Conservation (phyloP, 176 grass and related monocot genomes). For the Melocanna baccifera region DNA sequence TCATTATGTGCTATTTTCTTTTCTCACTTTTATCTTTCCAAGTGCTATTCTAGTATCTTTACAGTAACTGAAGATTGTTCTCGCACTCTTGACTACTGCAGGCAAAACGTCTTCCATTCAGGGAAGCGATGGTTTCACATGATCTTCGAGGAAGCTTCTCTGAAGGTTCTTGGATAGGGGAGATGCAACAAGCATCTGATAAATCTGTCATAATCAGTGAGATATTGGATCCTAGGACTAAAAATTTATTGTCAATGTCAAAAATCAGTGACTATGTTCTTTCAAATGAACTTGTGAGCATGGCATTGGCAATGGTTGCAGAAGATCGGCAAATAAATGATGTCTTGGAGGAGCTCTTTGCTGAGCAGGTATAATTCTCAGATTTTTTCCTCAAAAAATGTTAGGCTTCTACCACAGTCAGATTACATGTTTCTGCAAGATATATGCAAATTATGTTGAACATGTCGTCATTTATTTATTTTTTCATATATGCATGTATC, state of each 20-base stretch:
- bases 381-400: background rate
- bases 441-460: slow-evolving; percentile 11
- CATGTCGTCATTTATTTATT: background rate
- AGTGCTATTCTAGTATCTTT: background rate
- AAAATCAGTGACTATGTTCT: slow-evolving; percentile 80
- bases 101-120: slow-evolving; percentile 67
- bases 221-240: slow-evolving; percentile 79
- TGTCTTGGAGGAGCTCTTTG: slow-evolving; percentile 75
- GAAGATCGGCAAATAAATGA: slow-evolving; percentile 79
- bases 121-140: slow-evolving; percentile 33
- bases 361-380: slow-evolving; percentile 47
- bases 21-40: background rate
- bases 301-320: slow-evolving; percentile 79
- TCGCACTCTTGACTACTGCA: slow-evolving; percentile 18
- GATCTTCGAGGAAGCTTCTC: slow-evolving; percentile 48
- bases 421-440: background rate
- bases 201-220: slow-evolving; percentile 84
- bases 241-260: slow-evolving; percentile 68
- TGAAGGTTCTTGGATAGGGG: slow-evolving; percentile 84
- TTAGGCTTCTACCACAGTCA: background rate
- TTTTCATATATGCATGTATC: background rate
- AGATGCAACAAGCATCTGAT: slow-evolving; percentile 76
- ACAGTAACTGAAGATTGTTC: slow-evolving; percentile 9
- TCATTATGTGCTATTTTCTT: background rate
- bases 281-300: slow-evolving; percentile 84